Evolutionary conservation across 164 flowering plant species (phyloP), one percentile per base, ranked within the genome.

Genomic region (Kalanchoe fedtschenkoi): DNA sequence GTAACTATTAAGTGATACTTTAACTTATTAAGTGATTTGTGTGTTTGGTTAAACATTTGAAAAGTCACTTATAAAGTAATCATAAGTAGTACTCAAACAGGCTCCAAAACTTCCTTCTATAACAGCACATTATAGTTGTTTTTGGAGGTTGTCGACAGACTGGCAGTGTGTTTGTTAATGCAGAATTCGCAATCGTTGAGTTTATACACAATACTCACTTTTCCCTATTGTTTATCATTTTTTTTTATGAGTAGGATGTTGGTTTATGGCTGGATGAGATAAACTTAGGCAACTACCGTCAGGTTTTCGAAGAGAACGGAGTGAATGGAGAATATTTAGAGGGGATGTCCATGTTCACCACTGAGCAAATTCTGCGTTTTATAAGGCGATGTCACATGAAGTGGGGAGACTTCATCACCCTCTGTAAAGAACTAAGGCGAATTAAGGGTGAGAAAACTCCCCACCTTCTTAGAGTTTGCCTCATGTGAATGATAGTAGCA

Each of bases 381-480:
- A 92, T 92, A 39, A 78, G 98, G 72, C 80, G 88, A 51, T 88
- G 95, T 75, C 98, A 89, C 76, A 92, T 92, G 97, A 92, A 90
- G 76, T 92, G 98, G 97, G 98, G 97, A 62, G 98, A 92, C 76
- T 92, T 92, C 66, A 92, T 92, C 65, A 90, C 96, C 9, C 81
- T 90, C n/a, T 89, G 98, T 81, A 92, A 89, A 84, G 98, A 92
- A 70, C 95, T 92, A 34, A 81, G 97, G 64, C 81, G 95, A 69
- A 90, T 93, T 61, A 90, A 92, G 80, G 97, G 98, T 92, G 56
- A 55, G 58, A 22, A 57, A 62, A 68, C 68, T 58, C 66, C 65
- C 60, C 69, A 63, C 59, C 67, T 62, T 63, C 57, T 54, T 51
- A 37, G 41, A 34, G 37, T 26, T 35, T 35, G 13, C 9, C 56